Base-by-base conservation (phyloP, 192 early-diverging fungal genomes). In the Backusella tarrabulga region DNA sequence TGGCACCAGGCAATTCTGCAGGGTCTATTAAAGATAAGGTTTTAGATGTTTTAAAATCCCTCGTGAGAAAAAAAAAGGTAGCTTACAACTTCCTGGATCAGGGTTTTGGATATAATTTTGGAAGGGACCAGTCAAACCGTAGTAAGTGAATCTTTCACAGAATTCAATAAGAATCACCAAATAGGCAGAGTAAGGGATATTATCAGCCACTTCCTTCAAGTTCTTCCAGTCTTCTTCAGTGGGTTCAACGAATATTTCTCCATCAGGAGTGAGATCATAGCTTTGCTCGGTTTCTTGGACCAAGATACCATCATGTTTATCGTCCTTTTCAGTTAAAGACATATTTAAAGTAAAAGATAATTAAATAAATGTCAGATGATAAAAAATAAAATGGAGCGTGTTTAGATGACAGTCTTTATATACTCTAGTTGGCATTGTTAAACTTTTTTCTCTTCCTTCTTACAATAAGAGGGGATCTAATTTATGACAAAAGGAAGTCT, bases 121-220 rank as follows among this genome's bases (percentile, higher is more conserved):
- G 83, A 91, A 88, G 23, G 86, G 83, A 56, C 86, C 86, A 29
- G 83, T 83, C 23, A 87, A 78, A 79, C 90, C 90, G 73, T 90
- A 91, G 77, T 87, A 90, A 12, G 88, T 88, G 72, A 91, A 91
- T 21, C 90, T 86, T 75, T 91, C 90, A 74, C 88, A 90, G 36
- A 90, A 85, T 78, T 91, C 90, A 52, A 86, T 85, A 19, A 85
- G 73, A 60, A 91, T 84, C 12, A 90, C 85, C 40, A 90, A 70
- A 79, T 84, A 87, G 1, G 87, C 87, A n/a, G 85, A 76, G 6
- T 68, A 78, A 1, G 93, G 93, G 35, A 94, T 80, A 0, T 46
- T 73, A 77, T 92, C 93, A 29, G 87, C 80, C 6, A 92, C 89
- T 54, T 85, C 83, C 35, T 86, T 87, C 56, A 92, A 72, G 0